Conservation (phyloP, 345 rosid species). For the Triadica sebifera region DNA sequence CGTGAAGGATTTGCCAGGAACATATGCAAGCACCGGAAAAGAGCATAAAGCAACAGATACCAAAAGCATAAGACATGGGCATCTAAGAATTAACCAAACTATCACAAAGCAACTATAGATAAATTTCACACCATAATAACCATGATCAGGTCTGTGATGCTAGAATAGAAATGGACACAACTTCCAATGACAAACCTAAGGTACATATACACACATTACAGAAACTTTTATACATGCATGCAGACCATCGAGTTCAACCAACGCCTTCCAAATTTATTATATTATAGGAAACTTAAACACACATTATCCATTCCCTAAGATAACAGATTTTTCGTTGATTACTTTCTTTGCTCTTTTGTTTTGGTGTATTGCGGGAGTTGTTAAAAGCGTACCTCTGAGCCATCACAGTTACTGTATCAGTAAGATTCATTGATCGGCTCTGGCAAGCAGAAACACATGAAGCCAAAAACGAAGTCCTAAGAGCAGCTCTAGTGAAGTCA, state of each 20-base stretch:
- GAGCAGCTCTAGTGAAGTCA: conserved; percentile 94
- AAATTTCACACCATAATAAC: background rate
- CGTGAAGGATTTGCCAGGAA: background rate
- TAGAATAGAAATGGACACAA: background rate
- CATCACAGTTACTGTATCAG: conserved; percentile 89
- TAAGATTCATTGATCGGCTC: conserved; percentile 71
- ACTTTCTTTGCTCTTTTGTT: background rate
- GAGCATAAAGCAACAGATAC: background rate
- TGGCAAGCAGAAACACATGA: conserved; percentile 96
- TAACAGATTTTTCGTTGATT: background rate
- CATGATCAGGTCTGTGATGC: background rate
- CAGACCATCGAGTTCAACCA: background rate
- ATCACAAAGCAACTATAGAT: background rate
- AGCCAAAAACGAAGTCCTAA: conserved; percentile 93
- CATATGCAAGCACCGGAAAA: background rate
- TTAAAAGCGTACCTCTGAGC: conserved; percentile 65
- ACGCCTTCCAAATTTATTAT: conserved; percentile 1
- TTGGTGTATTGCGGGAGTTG: background rate
- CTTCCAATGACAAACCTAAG: background rate
- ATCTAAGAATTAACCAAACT: background rate
- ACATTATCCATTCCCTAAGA: conserved; percentile 9
- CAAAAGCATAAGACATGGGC: background rate
- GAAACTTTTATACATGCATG: background rate
- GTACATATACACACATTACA: background rate
- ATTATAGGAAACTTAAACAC: background rate